Percentiles rank a stretch among this genome's conserved stretches.
These are phyloP conservation scores for Didymella segeticola DNA, from an alignment of 2,329 filamentous ascomycete genomes.

Conservation along the genomic window DNA sequence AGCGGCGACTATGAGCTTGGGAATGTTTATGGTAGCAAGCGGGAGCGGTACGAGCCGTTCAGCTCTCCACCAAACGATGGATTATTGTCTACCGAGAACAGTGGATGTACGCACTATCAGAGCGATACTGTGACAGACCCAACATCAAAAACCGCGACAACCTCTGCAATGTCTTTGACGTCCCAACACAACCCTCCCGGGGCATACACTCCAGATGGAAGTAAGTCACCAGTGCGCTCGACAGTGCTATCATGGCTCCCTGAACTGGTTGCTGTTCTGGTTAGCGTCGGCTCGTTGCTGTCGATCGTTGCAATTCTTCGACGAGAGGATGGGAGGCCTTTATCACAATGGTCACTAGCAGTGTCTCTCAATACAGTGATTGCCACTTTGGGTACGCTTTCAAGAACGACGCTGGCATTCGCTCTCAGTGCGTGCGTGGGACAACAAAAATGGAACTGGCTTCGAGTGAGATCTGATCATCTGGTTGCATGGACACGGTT, in stretches of 20 bases:
- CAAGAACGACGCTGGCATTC: slow-evolving; percentile 17
- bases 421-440: slow-evolving; percentile 23
- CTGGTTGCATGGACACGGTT: slow-evolving; percentile 18
- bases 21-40: neutral
- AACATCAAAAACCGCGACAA: neutral
- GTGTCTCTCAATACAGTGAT: slow-evolving; percentile 17
- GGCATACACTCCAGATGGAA: neutral
- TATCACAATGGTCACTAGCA: neutral
- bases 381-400: slow-evolving; percentile 15
- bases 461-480: slow-evolving; percentile 2
- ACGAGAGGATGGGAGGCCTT: neutral
- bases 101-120: neutral
- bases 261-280: neutral
- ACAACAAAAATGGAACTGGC: slow-evolving; percentile 24
- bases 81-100: neutral
- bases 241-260: neutral
- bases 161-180: neutral
- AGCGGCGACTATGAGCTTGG: neutral
- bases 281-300: neutral
- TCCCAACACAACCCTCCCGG: neutral
- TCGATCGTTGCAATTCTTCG: neutral
- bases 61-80: neutral
- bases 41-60: neutral
- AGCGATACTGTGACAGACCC: neutral
- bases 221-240: neutral